phyloP scores from a whole-genome alignment of 306 rosid species.

The Vigna unguiculata region DNA sequence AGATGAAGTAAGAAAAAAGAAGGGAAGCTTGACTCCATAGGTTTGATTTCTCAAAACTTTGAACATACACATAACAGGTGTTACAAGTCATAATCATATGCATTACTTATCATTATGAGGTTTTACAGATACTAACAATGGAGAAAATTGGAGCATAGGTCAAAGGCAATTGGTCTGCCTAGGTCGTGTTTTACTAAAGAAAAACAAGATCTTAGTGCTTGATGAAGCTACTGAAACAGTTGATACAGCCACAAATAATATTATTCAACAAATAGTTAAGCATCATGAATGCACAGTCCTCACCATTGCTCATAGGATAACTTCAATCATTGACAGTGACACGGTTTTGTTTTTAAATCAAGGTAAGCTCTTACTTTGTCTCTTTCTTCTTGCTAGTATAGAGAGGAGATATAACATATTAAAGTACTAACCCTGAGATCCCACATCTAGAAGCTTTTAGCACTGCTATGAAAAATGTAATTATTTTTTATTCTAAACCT shows the following conservation, averaged over 20 bases:
- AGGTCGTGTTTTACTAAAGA: slow-evolving; percentile 79
- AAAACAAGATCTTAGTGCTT: slow-evolving; percentile 67
- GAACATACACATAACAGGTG: slow-evolving; percentile 30
- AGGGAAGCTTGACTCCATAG: slow-evolving; percentile 75
- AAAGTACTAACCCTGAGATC: too few relatives aligned
- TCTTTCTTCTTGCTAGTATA: neutral
- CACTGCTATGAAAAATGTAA: too few relatives aligned
- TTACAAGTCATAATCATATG: neutral
- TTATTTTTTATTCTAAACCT: too few relatives aligned
- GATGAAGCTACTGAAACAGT: slow-evolving; percentile 67
- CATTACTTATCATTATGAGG: slow-evolving; percentile 2
- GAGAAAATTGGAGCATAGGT: slow-evolving; percentile 70
- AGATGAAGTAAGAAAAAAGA: slow-evolving; percentile 86
- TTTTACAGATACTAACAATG: slow-evolving; percentile 55
- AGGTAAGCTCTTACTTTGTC: slow-evolving; percentile 39
- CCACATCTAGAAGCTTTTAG: too few relatives aligned
- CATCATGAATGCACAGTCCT: slow-evolving; percentile 73
- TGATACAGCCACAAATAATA: slow-evolving; percentile 61
- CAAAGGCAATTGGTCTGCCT: slow-evolving; percentile 86
- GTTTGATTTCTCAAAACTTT: slow-evolving; percentile 49
- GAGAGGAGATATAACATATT: too few relatives aligned
- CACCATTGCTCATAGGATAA: slow-evolving; percentile 84
- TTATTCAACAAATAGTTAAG: slow-evolving; percentile 53
- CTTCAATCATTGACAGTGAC: slow-evolving; percentile 79
- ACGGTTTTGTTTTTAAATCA: slow-evolving; percentile 79